phyloP scores from a whole-genome alignment of 306 rosid genomes.

The Vigna mungo region DNA sequence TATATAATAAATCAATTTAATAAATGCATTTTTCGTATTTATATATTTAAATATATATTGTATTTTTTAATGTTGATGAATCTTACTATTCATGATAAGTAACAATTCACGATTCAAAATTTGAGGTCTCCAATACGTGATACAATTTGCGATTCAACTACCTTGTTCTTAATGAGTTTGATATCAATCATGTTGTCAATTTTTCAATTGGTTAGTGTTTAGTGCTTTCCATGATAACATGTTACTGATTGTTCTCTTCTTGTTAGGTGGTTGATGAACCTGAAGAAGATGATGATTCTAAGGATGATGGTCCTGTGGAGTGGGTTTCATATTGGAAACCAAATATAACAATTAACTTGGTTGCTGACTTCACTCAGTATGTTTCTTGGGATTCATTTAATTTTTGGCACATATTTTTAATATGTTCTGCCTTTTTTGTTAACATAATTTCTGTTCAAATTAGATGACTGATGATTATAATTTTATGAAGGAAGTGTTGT shows the following conservation, averaged over 20 bases:
- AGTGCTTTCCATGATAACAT: not conserved
- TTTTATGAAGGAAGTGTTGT: conserved; percentile 1
- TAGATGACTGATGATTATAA: conserved; percentile 7
- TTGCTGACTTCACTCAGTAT: conserved; percentile 89
- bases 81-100: no score
- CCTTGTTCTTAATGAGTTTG: not conserved
- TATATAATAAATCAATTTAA: no score
- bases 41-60: no score
- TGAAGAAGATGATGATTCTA: conserved; percentile 67
- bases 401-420: conserved; percentile 18
- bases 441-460: no score
- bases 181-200: not conserved
- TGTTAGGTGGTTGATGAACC: conserved; percentile 67
- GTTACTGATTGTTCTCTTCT: conserved; percentile 35
- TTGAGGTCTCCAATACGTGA: no score
- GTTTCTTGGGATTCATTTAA: conserved; percentile 39
- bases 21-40: no score
- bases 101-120: no score
- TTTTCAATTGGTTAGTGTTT: conserved; percentile 34
- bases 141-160: no score
- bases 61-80: no score
- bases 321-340: conserved; percentile 94
- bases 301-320: conserved; percentile 72
- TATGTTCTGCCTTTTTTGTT: not conserved
- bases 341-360: conserved; percentile 87